phyloP scores from a whole-genome alignment of 768 basidiomycete species.

The Agrocybe pediades region DNA sequence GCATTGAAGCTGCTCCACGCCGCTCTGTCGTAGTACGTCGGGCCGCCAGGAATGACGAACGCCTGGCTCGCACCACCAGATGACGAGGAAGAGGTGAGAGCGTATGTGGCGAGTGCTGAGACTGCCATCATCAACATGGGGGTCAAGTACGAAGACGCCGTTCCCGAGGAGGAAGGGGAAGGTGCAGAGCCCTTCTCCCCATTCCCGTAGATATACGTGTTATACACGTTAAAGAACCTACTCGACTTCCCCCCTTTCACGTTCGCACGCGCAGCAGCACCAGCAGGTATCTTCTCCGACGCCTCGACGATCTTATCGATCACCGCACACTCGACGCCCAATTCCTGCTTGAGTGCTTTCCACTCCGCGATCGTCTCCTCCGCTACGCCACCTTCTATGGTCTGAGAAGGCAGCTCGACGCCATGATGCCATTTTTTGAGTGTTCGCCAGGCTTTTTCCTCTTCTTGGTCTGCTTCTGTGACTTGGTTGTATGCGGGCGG shows the following conservation, averaged over 20 bases:
- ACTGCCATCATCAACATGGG: slow-evolving; percentile 63
- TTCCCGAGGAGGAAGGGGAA: no score
- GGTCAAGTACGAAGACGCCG: slow-evolving; percentile 31
- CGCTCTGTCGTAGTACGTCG: slow-evolving; percentile 74
- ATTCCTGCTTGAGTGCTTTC: slow-evolving; percentile 76
- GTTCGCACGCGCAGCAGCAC: slow-evolving; percentile 6
- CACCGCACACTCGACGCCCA: slow-evolving; percentile 75
- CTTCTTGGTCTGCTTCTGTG: slow-evolving; percentile 46
- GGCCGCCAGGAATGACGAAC: slow-evolving; percentile 60
- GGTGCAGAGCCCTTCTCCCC: slow-evolving; percentile 29
- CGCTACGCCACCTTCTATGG: slow-evolving; percentile 57
- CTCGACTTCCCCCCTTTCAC: slow-evolving; percentile 21
- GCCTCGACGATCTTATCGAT: slow-evolving; percentile 69
- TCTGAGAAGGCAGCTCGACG: slow-evolving; percentile 44
- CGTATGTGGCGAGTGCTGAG: slow-evolving; percentile 61
- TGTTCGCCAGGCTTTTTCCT: slow-evolving; percentile 53
- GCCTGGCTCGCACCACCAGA: slow-evolving; percentile 59
- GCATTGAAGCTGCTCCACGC: slow-evolving; percentile 82
- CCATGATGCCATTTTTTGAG: slow-evolving; percentile 76
- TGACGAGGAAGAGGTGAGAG: slow-evolving; percentile 60
- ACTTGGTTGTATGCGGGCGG: slow-evolving; percentile 77
- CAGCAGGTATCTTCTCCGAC: slow-evolving; percentile 19
- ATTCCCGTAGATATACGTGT: slow-evolving; percentile 63
- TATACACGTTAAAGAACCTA: slow-evolving; percentile 86
- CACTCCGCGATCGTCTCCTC: slow-evolving; percentile 74